phyloP scores from a whole-genome alignment of 768 basidiomycete genomes.

The Kwoniella newhampshirensis region DNA sequence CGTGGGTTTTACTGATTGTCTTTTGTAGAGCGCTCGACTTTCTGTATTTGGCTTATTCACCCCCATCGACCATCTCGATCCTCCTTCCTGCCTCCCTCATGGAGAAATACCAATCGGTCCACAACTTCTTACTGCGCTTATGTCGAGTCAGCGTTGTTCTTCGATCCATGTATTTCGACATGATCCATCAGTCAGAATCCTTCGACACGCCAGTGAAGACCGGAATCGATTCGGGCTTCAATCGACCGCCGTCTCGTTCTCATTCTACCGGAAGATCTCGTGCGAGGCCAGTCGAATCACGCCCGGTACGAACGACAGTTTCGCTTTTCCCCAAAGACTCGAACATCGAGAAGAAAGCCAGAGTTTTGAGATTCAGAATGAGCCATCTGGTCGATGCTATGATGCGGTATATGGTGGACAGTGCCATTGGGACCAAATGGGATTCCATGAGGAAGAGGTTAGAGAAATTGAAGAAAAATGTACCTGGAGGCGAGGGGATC shows the following conservation, averaged over 20 bases:
- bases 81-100: slow-evolving; percentile 70
- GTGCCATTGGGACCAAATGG: slow-evolving; percentile 76
- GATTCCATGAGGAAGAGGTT: slow-evolving; percentile 60
- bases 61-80: slow-evolving; percentile 72
- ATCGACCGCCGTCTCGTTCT: slow-evolving; percentile 3
- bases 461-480: slow-evolving; percentile 16
- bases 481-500: neutral
- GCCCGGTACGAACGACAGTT: neutral
- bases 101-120: slow-evolving; percentile 82
- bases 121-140: slow-evolving; percentile 74
- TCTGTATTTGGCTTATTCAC: slow-evolving; percentile 83
- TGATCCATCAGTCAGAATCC: slow-evolving; percentile 46
- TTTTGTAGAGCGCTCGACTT: slow-evolving; percentile 75
- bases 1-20: neutral
- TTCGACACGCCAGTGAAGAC: slow-evolving; percentile 11
- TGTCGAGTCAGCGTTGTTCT: slow-evolving; percentile 64
- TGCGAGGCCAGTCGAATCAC: neutral
- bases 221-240: slow-evolving; percentile 17
- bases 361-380: slow-evolving; percentile 71
- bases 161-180: slow-evolving; percentile 23
- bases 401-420: slow-evolving; percentile 71
- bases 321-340: slow-evolving; percentile 63
- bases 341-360: slow-evolving; percentile 60
- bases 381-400: slow-evolving; percentile 70
- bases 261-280: neutral